A percentile compares a stretch with the other conserved stretches of the same genome.
These are phyloP conservation scores for Microascus cirrosus DNA, from an alignment of 2,329 filamentous ascomycete genomes.

Conservation along the genomic window DNA sequence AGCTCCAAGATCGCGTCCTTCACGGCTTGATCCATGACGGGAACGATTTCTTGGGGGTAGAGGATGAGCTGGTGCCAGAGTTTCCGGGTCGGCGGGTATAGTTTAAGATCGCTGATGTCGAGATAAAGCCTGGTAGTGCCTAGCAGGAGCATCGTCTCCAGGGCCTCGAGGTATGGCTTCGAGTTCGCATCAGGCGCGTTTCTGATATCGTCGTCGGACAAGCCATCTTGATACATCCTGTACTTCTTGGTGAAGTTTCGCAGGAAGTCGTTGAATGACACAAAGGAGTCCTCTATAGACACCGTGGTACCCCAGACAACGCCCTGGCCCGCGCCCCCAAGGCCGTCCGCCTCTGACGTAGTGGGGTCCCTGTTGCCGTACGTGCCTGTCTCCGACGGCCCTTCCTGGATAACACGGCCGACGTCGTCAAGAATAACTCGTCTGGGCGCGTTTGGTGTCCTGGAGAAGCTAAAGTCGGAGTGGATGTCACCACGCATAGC, in stretches of 20 bases:
- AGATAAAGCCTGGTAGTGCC: conserved; percentile 78
- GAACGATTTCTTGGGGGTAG: conserved; percentile 93
- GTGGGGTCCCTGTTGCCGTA: conserved; percentile 60
- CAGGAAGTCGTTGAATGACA: conserved; percentile 83
- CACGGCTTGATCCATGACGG: conserved; percentile 88
- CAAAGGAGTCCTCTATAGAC: conserved; percentile 80
- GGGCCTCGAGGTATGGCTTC: conserved; percentile 72
- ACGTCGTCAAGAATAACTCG: conserved; percentile 49
- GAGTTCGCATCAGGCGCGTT: conserved; percentile 60
- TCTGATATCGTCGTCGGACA: conserved; percentile 63
- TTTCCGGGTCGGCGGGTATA: conserved; percentile 86
- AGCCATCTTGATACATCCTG: conserved; percentile 81
- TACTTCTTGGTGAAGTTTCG: conserved; percentile 90
- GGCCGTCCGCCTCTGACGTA: conserved; percentile 81
- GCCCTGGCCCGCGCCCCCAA: conserved; percentile 71
- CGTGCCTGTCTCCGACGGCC: conserved; percentile 47
- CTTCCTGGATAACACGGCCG: conserved; percentile 46
- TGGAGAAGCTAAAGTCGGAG: conserved; percentile 54
- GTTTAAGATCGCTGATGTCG: conserved; percentile 78
- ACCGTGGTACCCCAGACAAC: conserved; percentile 98
- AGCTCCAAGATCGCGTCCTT: conserved; percentile 91
- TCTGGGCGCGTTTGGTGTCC: conserved; percentile 37
- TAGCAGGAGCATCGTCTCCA: conserved; percentile 84
- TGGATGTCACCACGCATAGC: conserved; percentile 78
- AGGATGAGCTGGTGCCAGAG: conserved; percentile 91